Evolutionary conservation across 2,329 filamentous ascomycete species (phyloP).

Genomic region (Elsinoe ampelina): DNA sequence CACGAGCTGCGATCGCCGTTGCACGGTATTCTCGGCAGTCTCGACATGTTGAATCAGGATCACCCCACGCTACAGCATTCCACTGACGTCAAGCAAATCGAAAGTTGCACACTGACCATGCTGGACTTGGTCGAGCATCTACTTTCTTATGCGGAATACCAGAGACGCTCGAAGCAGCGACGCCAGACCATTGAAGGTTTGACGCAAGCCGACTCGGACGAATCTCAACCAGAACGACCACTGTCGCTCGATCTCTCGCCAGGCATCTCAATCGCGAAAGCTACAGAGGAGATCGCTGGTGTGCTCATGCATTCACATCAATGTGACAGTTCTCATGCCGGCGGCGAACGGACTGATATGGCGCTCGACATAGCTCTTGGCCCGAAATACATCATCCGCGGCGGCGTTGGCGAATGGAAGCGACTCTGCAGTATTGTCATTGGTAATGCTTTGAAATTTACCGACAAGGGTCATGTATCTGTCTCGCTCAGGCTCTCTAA

Average conservation of each 20-base stretch:
- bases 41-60: constrained; percentile 5
- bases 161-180: neutral
- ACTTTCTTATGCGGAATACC: neutral
- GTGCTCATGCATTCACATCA: constrained; percentile 1
- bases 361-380: constrained; percentile 4
- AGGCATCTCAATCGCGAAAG: neutral
- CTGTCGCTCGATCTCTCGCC: constrained; percentile 1
- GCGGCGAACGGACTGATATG: neutral
- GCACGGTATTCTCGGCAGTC: constrained; percentile 37
- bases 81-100: neutral
- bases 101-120: constrained; percentile 6
- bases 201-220: neutral
- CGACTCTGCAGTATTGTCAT: constrained; percentile 37
- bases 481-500: constrained; percentile 17
- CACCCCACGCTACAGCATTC: neutral
- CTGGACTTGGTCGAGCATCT: constrained; percentile 10
- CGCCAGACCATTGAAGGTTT: neutral
- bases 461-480: constrained; percentile 29
- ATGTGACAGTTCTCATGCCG: neutral
- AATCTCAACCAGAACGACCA: neutral
- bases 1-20: constrained; percentile 43
- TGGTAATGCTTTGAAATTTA: constrained; percentile 41
- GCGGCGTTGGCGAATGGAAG: constrained; percentile 25
- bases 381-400: neutral
- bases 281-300: neutral